Evolutionary conservation across 163 green algal species (phyloP).

Genomic region (Chlorella variabilis): DNA sequence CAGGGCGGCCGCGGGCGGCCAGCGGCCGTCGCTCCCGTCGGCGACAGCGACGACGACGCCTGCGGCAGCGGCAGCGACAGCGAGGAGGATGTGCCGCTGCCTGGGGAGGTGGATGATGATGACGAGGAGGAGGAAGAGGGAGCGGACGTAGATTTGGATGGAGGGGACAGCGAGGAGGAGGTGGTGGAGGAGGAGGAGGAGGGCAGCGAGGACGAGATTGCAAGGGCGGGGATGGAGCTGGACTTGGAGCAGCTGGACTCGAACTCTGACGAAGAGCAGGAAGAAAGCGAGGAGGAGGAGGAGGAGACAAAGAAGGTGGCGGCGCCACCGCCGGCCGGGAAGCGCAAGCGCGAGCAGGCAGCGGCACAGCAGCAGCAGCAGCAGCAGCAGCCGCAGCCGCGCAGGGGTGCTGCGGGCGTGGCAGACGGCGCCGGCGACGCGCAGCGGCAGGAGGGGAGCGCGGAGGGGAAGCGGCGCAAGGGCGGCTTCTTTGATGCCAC

Average conservation of each 20-base stretch:
- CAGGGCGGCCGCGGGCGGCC: neutral
- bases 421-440: conserved; percentile 45
- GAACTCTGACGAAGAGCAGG: conserved; percentile 27
- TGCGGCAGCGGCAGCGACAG: conserved; percentile 37
- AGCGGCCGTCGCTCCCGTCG: neutral
- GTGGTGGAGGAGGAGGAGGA: conserved; percentile 12
- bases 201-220: conserved; percentile 23
- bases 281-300: conserved; percentile 11
- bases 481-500: conserved; percentile 73
- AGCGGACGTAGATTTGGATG: neutral
- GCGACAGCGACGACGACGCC: conserved; percentile 42
- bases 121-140: conserved; percentile 29
- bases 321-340: neutral
- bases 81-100: conserved; percentile 42
- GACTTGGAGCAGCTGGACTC: conserved; percentile 5
- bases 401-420: neutral
- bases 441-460: conserved; percentile 37
- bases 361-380: conserved; percentile 7
- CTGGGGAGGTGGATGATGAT: conserved; percentile 53
- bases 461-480: conserved; percentile 6
- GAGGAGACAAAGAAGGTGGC: conserved; percentile 5
- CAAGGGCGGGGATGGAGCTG: neutral
- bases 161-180: neutral
- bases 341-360: conserved; percentile 27
- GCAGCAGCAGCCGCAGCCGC: conserved; percentile 13